A percentile compares a stretch with the other conserved stretches of the same genome.
These are phyloP conservation scores for Boletellus deceptivus DNA, from an alignment of 1,284 basidiomycete genomes.

Conservation along the genomic window DNA sequence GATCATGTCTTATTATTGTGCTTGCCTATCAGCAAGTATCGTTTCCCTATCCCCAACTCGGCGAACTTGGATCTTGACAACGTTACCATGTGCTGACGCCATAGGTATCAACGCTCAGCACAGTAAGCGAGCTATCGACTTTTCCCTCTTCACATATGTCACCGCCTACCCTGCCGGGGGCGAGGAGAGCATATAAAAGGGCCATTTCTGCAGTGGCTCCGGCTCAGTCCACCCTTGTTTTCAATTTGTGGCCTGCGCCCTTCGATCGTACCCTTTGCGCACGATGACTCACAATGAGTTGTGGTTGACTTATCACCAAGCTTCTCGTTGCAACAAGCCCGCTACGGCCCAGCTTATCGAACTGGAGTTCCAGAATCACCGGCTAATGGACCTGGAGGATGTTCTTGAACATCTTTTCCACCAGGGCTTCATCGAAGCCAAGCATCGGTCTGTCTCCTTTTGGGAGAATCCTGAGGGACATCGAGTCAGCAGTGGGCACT, in stretches of 20 bases:
- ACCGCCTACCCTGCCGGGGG: not conserved
- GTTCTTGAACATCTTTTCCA: conserved; percentile 48
- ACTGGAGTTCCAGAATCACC: conserved; percentile 39
- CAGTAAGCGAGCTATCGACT: not conserved
- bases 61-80: not conserved
- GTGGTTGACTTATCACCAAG: conserved; percentile 48
- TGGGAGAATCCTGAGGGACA: conserved; percentile 42
- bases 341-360: conserved; percentile 47
- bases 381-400: conserved; percentile 44
- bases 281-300: conserved; percentile 39
- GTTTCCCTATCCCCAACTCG: not conserved
- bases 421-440: conserved; percentile 45
- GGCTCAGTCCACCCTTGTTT: not conserved
- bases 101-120: not conserved
- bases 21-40: not conserved
- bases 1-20: too few relatives aligned
- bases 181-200: conserved; percentile 14
- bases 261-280: not conserved
- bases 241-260: not conserved
- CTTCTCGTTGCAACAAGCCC: conserved; percentile 40
- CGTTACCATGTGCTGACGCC: too few relatives aligned
- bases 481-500: conserved; percentile 35
- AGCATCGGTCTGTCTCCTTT: conserved; percentile 40
- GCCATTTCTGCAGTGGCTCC: not conserved
- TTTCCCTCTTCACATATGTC: conserved; percentile 7